phyloP scores from a whole-genome alignment of 345 rosid species.

The Physaria fendleri region DNA sequence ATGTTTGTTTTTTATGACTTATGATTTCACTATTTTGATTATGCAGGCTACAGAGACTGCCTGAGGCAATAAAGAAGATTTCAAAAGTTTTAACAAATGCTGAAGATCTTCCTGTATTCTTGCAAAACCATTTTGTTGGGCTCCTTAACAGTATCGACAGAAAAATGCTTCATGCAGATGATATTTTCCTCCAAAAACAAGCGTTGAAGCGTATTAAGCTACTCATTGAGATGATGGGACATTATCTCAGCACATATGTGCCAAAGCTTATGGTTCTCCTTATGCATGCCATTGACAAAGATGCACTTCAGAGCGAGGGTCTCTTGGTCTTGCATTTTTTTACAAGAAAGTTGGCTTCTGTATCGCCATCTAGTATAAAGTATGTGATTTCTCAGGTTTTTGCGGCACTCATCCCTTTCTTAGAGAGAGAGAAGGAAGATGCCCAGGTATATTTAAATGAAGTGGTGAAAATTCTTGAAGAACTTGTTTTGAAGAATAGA shows the following conservation, averaged over 20 bases:
- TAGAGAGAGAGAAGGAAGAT: constrained; percentile 67
- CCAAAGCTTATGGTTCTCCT: constrained; percentile 96
- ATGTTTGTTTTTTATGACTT: not conserved
- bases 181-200: constrained; percentile 67
- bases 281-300: constrained; percentile 85
- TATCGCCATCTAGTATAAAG: constrained; percentile 79
- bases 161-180: constrained; percentile 83
- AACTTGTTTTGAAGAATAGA: constrained; percentile 77
- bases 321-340: constrained; percentile 81
- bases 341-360: constrained; percentile 59
- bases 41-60: constrained; percentile 73
- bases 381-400: constrained; percentile 88
- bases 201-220: constrained; percentile 85
- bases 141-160: constrained; percentile 90
- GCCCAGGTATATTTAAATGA: constrained; percentile 43
- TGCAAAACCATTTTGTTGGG: constrained; percentile 95
- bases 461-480: constrained; percentile 81
- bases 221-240: constrained; percentile 91
- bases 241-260: constrained; percentile 74
- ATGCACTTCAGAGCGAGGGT: constrained; percentile 80
- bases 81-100: constrained; percentile 66
- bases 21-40: constrained; percentile 15
- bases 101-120: constrained; percentile 78
- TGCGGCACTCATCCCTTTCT: constrained; percentile 89
- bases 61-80: constrained; percentile 69